Evolutionary conservation across 1,284 basidiomycete genomes (phyloP).

Genomic region (Athelia sp.): DNA sequence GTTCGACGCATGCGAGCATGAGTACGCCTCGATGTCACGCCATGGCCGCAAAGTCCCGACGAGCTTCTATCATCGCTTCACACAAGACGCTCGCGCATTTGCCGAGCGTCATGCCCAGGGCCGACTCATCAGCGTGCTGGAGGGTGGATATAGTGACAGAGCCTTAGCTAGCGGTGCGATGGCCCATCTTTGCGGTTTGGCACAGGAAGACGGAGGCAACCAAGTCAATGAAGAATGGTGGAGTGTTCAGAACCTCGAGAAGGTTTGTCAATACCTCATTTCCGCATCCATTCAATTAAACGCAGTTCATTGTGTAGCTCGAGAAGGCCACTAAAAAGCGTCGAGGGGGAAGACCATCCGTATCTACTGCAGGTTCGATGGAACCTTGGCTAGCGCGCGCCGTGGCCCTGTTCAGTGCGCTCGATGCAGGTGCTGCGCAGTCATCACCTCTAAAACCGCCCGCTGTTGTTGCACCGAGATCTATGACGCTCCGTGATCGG

Average conservation of each 20-base stretch:
- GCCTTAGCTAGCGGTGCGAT: slow-evolving; percentile 79
- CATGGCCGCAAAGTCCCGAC: slow-evolving; percentile 89
- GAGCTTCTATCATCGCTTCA: slow-evolving; percentile 84
- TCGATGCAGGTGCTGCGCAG: slow-evolving; percentile 27
- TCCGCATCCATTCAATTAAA: slow-evolving; percentile 2
- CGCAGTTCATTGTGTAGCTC: slow-evolving; percentile 39
- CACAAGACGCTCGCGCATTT: slow-evolving; percentile 65
- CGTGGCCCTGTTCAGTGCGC: slow-evolving; percentile 34
- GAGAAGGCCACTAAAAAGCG: slow-evolving; percentile 69
- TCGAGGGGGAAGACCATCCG: slow-evolving; percentile 38
- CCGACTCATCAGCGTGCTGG: slow-evolving; percentile 81
- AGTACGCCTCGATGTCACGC: slow-evolving; percentile 88
- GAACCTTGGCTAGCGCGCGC: slow-evolving; percentile 58
- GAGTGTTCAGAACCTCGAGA: slow-evolving; percentile 55
- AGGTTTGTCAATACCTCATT: slow-evolving; percentile 37
- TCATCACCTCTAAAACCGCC: slow-evolving; percentile 20
- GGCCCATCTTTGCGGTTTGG: slow-evolving; percentile 73
- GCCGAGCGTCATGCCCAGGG: slow-evolving; percentile 67
- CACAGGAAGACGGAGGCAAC: slow-evolving; percentile 25
- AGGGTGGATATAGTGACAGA: slow-evolving; percentile 93
- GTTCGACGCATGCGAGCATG: slow-evolving; percentile 93
- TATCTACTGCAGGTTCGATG: slow-evolving; percentile 19
- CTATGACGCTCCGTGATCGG: slow-evolving; percentile 55
- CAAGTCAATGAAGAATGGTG: slow-evolving; percentile 62
- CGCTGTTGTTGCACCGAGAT: slow-evolving; percentile 29